A percentile compares a stretch with the other conserved stretches of the same genome.
phyloP scores from a whole-genome alignment of 1,284 basidiomycete species.

The Neolentinus lepideus region DNA sequence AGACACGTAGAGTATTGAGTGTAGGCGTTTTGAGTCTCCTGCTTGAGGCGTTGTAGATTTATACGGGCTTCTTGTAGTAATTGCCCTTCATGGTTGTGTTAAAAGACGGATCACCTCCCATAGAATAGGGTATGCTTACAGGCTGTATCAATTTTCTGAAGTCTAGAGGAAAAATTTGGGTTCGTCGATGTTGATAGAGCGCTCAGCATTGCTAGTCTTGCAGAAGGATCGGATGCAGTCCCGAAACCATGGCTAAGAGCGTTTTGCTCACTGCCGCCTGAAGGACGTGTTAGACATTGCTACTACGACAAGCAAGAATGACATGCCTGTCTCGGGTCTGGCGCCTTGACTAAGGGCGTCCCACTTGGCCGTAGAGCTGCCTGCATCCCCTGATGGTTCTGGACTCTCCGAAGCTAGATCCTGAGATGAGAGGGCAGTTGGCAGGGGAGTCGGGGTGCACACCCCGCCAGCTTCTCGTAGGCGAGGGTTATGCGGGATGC shows the following conservation, averaged over 20 bases:
- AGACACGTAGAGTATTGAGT: conserved; percentile 60
- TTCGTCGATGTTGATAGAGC: background rate
- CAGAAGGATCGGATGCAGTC: background rate
- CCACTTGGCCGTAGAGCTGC: conserved; percentile 9
- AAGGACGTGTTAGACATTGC: conserved; percentile 8
- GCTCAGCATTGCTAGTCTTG: background rate
- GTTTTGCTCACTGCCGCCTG: background rate
- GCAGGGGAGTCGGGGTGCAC: conserved; percentile 16
- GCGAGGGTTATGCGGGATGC: conserved; percentile 70
- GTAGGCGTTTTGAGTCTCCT: conserved; percentile 66
- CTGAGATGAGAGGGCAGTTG: conserved; percentile 1
- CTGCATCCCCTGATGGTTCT: conserved; percentile 38
- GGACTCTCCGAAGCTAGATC: conserved; percentile 39
- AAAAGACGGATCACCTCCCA: background rate
- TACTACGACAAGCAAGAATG: conserved; percentile 2
- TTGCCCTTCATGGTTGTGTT: conserved; percentile 23
- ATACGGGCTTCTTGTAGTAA: conserved; percentile 30
- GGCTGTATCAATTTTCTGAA: conserved; percentile 11
- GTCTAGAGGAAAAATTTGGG: background rate
- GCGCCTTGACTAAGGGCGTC: conserved; percentile 9
- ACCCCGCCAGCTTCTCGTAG: conserved; percentile 44
- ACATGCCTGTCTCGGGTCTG: conserved; percentile 1
- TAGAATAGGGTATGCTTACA: conserved; percentile 2
- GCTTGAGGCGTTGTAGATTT: conserved; percentile 46
- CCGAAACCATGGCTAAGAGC: background rate